Percentiles rank a stretch among this genome's conserved stretches.
Evolutionary conservation across 2,329 filamentous ascomycete species (phyloP).

Genomic region (Boeremia exigua): DNA sequence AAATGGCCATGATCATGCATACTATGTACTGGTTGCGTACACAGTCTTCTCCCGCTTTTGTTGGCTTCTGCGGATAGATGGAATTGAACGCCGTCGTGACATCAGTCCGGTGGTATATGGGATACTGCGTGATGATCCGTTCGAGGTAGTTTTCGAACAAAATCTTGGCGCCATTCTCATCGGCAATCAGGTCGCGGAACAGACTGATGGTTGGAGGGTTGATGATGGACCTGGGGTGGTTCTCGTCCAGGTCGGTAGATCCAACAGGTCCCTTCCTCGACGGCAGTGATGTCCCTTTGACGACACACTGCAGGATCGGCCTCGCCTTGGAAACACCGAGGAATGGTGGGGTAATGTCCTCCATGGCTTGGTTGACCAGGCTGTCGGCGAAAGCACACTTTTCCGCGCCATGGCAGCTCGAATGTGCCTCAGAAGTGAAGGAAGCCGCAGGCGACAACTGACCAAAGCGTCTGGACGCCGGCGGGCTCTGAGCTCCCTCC

Average conservation of each 20-base stretch:
- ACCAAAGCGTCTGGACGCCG: constrained; percentile 21
- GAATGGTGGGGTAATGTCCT: constrained; percentile 45
- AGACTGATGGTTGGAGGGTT: constrained; percentile 40
- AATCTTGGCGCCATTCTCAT: constrained; percentile 39
- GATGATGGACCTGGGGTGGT: constrained; percentile 46
- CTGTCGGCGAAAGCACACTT: constrained; percentile 39
- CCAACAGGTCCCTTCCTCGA: constrained; percentile 44
- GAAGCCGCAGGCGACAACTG: constrained; percentile 36
- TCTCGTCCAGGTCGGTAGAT: constrained; percentile 45
- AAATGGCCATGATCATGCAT: constrained; percentile 48
- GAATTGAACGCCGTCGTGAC: constrained; percentile 43
- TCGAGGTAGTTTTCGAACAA: constrained; percentile 43
- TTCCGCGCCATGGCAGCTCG: constrained; percentile 22
- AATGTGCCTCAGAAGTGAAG: constrained; percentile 27
- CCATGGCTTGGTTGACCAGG: constrained; percentile 44
- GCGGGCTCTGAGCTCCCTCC: constrained; percentile 25
- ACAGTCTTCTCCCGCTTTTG: constrained; percentile 32
- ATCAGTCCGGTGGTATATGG: constrained; percentile 46
- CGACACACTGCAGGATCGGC: constrained; percentile 44
- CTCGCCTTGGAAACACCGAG: constrained; percentile 43
- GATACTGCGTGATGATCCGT: constrained; percentile 45
- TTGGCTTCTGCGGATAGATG: constrained; percentile 37
- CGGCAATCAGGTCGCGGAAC: constrained; percentile 36
- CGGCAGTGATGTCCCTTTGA: constrained; percentile 43
- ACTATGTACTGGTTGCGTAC: constrained; percentile 44